Base-by-base conservation (phyloP, 73 alveolate species). In the Paramecium biaurelia region DNA sequence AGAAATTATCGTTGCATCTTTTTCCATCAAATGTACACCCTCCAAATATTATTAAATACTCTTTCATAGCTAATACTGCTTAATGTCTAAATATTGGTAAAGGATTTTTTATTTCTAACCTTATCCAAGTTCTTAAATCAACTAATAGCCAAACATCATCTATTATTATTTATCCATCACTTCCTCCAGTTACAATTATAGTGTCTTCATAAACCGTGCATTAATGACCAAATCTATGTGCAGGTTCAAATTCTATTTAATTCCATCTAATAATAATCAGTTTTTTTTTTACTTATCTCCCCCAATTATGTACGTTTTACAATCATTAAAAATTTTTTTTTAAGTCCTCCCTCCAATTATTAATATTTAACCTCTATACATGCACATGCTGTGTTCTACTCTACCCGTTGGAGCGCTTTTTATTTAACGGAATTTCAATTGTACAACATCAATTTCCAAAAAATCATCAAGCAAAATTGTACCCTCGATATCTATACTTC, bases 151-250 rank as follows among this genome's bases (percentile, higher is more conserved):
- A 79, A 14, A 79, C 90, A 79, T 79, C 90, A n/a, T 79, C 70
- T 24, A 79, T 43, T 20, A 79, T 79, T 42, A 24, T 8, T 79
- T 38, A 24, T 47, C 90, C 90, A 79, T 79, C 90, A 43, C 76
- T 43, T 8, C 90, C 90, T 42, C 90, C 90, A 20, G 90, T 79
- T 23, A 79, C 47, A 10, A 79, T 45, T 38, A 79, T 79, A 10
- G 90, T 79, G 56, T 79, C 90, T 24, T 79, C 90, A 43, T 79
- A 79, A 41, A 47, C 70, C 23, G 90, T 79, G 8, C 45, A 38
- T 79, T 79, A 79, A 47, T 79, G 90, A 7, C 90, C 90, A 43
- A 79, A 79, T 79, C 90, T 79, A 79, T 42, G 72, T 8, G 76
- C 24, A 14, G 90, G 90, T 5, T 79, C 90, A 79, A 23, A 41